These are phyloP conservation scores for Nicotiana rustica DNA, from an alignment of 305 asterid species.

Conservation along the genomic window DNA sequence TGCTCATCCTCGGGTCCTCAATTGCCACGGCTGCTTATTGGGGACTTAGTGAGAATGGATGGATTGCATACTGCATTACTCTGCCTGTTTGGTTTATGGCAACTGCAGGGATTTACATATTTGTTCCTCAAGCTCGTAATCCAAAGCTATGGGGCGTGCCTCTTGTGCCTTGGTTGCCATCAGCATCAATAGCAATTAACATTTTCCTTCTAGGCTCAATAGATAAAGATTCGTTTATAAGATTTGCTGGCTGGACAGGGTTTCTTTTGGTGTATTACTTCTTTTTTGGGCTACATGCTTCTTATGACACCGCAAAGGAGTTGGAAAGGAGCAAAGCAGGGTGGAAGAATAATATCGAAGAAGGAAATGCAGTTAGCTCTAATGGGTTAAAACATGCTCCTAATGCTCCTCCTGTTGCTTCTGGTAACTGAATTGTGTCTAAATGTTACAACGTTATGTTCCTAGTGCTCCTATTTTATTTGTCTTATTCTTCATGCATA, in stretches of 20 bases:
- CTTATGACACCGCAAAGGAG: constrained; percentile 41
- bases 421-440: constrained; percentile 22
- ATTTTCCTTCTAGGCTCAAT: constrained; percentile 83
- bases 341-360: constrained; percentile 26
- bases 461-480: background rate
- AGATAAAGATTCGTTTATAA: constrained; percentile 63
- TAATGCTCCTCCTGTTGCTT: constrained; percentile 1
- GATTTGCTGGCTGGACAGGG: constrained; percentile 69
- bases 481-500: background rate
- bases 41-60: constrained; percentile 59
- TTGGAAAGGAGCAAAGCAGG: constrained; percentile 30
- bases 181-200: constrained; percentile 69
- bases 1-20: constrained; percentile 56
- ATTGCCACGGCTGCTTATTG: constrained; percentile 62
- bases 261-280: constrained; percentile 69
- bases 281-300: constrained; percentile 67
- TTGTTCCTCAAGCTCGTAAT: constrained; percentile 60
- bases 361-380: constrained; percentile 14
- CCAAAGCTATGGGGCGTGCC: constrained; percentile 89
- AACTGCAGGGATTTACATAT: constrained; percentile 60
- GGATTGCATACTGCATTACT: constrained; percentile 67
- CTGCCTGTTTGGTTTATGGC: constrained; percentile 69
- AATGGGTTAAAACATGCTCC: background rate
- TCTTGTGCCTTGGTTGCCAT: constrained; percentile 88
- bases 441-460: background rate